These are phyloP conservation scores for Pisolithus orientalis DNA, from an alignment of 768 basidiomycete species.

Conservation along the genomic window DNA sequence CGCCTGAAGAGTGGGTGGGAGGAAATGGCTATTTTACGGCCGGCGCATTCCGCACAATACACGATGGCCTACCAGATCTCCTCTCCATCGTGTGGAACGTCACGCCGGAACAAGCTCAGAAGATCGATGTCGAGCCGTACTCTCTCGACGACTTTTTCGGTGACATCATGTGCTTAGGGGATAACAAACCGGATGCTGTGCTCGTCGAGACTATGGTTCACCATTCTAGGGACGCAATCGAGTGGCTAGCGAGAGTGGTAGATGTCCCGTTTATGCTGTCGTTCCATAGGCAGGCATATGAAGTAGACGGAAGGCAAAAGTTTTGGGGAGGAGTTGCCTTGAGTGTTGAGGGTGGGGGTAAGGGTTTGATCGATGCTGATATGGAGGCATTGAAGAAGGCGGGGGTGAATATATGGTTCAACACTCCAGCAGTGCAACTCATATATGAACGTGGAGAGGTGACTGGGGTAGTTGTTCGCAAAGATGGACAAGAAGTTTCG, in stretches of 20 bases:
- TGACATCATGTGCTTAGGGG: constrained; percentile 58
- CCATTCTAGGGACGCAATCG: constrained; percentile 47
- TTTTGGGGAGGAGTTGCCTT: constrained; percentile 71
- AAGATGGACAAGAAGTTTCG: constrained; percentile 29
- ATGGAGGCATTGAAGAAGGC: constrained; percentile 40
- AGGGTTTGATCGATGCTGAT: constrained; percentile 58
- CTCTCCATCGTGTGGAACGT: constrained; percentile 48
- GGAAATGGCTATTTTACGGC: constrained; percentile 73
- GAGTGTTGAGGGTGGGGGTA: constrained; percentile 58
- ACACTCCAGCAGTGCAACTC: constrained; percentile 39
- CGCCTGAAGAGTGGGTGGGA: constrained; percentile 56
- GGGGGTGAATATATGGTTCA: constrained; percentile 53
- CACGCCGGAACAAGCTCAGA: constrained; percentile 32
- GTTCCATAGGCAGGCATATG: constrained; percentile 64
- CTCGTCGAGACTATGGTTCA: constrained; percentile 50
- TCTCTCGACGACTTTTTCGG: constrained; percentile 44
- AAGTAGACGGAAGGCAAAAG: constrained; percentile 52
- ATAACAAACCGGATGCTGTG: constrained; percentile 40
- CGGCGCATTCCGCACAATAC: constrained; percentile 60
- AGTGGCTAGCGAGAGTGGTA: constrained; percentile 50
- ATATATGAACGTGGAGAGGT: constrained; percentile 32
- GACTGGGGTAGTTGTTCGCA: constrained; percentile 40
- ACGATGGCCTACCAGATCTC: constrained; percentile 54
- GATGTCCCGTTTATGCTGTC: constrained; percentile 51
- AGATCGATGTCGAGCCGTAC: constrained; percentile 57